Evolutionary conservation across 1,284 basidiomycete genomes (phyloP).

Genomic region (Cystobasidium sp.): DNA sequence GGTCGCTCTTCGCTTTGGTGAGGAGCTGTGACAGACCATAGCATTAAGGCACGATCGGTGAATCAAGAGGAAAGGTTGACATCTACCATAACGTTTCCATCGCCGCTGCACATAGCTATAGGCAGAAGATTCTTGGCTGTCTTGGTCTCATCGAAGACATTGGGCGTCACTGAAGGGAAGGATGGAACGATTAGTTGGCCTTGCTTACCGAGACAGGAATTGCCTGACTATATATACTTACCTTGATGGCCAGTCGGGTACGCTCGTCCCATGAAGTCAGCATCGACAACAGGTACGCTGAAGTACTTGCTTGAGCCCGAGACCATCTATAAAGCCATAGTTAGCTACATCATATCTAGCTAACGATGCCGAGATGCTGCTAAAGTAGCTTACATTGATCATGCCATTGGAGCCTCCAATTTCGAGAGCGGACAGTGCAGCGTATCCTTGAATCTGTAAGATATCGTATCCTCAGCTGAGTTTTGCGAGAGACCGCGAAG

Average conservation of each 20-base stretch:
- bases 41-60: not conserved
- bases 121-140: slow-evolving; percentile 56
- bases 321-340: slow-evolving; percentile 58
- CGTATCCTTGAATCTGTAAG: slow-evolving; percentile 5
- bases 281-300: slow-evolving; percentile 60
- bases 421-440: slow-evolving; percentile 54
- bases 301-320: slow-evolving; percentile 56
- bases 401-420: slow-evolving; percentile 68
- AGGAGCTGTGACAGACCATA: slow-evolving; percentile 27
- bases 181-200: slow-evolving; percentile 54
- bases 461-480: not conserved
- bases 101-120: slow-evolving; percentile 58
- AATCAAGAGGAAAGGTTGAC: not conserved
- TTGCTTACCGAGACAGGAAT: slow-evolving; percentile 55
- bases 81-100: slow-evolving; percentile 60
- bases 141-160: slow-evolving; percentile 51
- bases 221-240: slow-evolving; percentile 43
- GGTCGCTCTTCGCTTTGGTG: slow-evolving; percentile 51
- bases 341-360: not conserved
- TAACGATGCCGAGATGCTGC: not conserved
- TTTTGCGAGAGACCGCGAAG: not conserved
- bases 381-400: slow-evolving; percentile 52
- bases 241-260: slow-evolving; percentile 55
- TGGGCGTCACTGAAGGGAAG: slow-evolving; percentile 49
- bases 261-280: slow-evolving; percentile 66